A percentile compares a stretch with the other conserved stretches of the same genome.
phyloP scores from a whole-genome alignment of 2,329 filamentous ascomycete genomes.

The Alternaria dauci region DNA sequence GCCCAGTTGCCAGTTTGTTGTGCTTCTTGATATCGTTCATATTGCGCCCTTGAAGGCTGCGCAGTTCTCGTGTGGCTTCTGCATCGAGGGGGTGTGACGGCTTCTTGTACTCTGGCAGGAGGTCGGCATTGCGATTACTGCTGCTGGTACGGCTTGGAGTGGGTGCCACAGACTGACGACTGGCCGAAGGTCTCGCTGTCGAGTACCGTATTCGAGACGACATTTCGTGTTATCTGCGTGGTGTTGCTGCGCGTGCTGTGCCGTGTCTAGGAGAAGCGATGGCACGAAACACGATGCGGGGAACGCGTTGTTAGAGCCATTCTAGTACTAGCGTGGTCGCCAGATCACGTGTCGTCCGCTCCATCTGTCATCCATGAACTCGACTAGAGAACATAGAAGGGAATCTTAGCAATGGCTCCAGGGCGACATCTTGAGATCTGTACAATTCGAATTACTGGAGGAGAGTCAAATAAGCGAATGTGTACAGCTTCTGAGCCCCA shows the following conservation, averaged over 20 bases:
- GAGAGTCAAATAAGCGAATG: neutral
- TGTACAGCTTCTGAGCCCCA: neutral
- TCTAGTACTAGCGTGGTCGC: conserved; percentile 8
- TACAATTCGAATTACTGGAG: neutral
- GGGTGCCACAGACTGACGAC: conserved; percentile 13
- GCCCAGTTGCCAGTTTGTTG: conserved; percentile 56
- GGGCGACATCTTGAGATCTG: neutral
- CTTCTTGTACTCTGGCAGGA: conserved; percentile 62
- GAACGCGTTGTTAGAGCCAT: conserved; percentile 4
- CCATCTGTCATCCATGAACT: neutral
- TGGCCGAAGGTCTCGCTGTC: conserved; percentile 22
- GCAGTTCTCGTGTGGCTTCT: conserved; percentile 57
- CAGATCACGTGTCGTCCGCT: conserved; percentile 7
- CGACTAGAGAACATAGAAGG: neutral
- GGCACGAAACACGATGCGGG: conserved; percentile 6
- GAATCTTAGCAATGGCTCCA: neutral
- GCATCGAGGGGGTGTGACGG: conserved; percentile 62
- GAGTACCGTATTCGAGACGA: conserved; percentile 30
- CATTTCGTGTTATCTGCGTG: conserved; percentile 23
- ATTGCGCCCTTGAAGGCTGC: conserved; percentile 54
- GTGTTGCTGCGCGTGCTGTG: neutral
- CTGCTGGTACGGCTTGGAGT: conserved; percentile 11
- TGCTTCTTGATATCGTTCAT: conserved; percentile 59
- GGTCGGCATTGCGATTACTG: conserved; percentile 18
- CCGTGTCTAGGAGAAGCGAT: neutral